Base-by-base conservation (phyloP, 2,329 filamentous ascomycete species). In the Fusarium denticulatum region DNA sequence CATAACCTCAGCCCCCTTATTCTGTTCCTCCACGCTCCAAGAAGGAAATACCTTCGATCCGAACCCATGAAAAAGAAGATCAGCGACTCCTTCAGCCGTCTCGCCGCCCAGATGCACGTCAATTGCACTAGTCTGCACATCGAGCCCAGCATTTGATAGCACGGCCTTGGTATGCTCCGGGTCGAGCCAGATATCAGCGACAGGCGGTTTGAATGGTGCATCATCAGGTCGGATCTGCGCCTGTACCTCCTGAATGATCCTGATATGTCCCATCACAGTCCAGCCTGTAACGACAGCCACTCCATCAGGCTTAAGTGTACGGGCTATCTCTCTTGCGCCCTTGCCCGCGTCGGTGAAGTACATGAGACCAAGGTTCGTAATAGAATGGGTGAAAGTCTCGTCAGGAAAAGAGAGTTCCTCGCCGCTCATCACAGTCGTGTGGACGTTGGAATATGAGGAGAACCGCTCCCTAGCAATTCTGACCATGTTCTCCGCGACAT, bases 171-270 rank as follows among this genome's bases (percentile, higher is more conserved):
- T 30, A 30, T 47, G 14, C 6, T 22, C 26, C 22, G 45, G 45
- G 14, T 30, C 26, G 4, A 30, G 45, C 45, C 20, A 47, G 2
- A 22, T 30, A 0, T 30, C 45, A 0, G 7, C 0, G 0, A 47
- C 14, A 7, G 45, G 45, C 2, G 26, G 14, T 1, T 30, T 47
- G 20, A 30, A 47, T 3, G 26, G 26, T 14, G 26, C 12, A 3
- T 30, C 45, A 1, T 30, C 9, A 0, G 26, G 20, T 4, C 13
- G 26, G 14, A 47, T 28, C 26, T 47, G 26, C 13, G 45, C 26
- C 20, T 47, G 20, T 2, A 47, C 13, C 20, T 22, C 26, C 9
- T 47, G 26, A 2, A 47, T 30, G 0, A 47, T 47, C 45, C 30
- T 16, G 20, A 47, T 30, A 15, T 47, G 26, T 3, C 9, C 20